Conservation (phyloP, 148 eudicot genomes). For the Chenopodium formosanum region DNA sequence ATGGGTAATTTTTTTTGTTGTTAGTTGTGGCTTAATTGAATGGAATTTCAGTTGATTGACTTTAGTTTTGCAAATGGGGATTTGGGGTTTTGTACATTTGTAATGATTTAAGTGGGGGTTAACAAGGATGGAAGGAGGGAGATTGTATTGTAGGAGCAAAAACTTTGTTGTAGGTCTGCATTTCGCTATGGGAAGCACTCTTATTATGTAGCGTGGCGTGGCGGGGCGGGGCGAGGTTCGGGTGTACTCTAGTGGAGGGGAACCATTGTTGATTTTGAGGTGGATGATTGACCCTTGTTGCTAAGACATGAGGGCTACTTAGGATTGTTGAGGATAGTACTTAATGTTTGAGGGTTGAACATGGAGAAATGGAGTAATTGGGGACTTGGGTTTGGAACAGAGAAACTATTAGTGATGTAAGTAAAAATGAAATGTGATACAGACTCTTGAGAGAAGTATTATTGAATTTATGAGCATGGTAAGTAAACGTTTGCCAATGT, state of each 20-base stretch:
- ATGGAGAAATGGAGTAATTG: not conserved
- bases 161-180: not conserved
- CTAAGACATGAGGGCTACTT: not conserved
- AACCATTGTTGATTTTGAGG: not conserved
- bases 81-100: not conserved
- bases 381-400: not conserved
- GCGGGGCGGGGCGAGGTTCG: not conserved
- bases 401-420: not conserved
- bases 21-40: slow-evolving; percentile 4
- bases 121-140: not conserved
- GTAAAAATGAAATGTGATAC: not conserved
- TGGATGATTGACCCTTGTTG: not conserved
- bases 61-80: not conserved
- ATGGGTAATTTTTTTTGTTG: not conserved
- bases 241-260: not conserved
- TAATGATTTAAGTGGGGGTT: not conserved
- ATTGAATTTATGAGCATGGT: not conserved
- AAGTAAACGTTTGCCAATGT: not conserved
- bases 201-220: not conserved
- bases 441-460: slow-evolving; percentile 4
- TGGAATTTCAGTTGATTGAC: not conserved
- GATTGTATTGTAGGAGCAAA: not conserved
- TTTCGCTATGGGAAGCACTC: slow-evolving; percentile 1
- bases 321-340: too few relatives aligned
- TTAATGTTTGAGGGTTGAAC: not conserved